Evolutionary conservation across 306 rosid genomes (phyloP).

Genomic region (Geum urbanum): DNA sequence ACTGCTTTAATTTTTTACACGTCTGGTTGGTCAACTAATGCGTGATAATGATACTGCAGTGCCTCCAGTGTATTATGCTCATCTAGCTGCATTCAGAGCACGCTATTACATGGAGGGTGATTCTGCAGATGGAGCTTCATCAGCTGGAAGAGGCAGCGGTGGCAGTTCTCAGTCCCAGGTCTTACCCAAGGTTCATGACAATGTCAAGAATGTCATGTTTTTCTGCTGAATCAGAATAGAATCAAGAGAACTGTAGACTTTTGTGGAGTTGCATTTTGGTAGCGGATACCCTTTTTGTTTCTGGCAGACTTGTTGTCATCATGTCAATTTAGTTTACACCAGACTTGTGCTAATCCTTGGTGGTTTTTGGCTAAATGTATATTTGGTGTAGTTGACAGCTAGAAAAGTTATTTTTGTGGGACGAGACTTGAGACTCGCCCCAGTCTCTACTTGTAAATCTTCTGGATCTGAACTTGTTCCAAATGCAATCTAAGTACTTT

Average conservation of each 20-base stretch:
- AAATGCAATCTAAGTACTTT: no score
- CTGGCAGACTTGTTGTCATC: no score
- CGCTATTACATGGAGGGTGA: slow-evolving; percentile 32
- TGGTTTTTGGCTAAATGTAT: no score
- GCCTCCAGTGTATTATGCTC: slow-evolving; percentile 46
- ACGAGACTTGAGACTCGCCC: no score
- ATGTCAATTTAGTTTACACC: no score
- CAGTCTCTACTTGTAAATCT: no score
- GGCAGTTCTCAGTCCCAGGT: not conserved
- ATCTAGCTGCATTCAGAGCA: slow-evolving; percentile 37
- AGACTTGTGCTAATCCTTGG: no score
- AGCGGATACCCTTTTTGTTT: no score
- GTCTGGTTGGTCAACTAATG: not conserved
- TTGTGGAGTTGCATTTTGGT: not conserved
- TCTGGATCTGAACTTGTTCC: no score
- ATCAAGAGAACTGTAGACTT: not conserved
- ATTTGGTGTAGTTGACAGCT: no score
- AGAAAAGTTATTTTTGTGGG: no score
- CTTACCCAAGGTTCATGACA: slow-evolving; percentile 1
- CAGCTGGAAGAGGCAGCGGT: not conserved
- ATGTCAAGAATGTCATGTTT: slow-evolving; percentile 42
- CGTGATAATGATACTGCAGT: slow-evolving; percentile 22
- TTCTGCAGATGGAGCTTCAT: slow-evolving; percentile 25
- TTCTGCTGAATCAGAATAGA: slow-evolving; percentile 24
- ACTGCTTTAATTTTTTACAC: not conserved